phyloP scores from a whole-genome alignment of 2,329 filamentous ascomycete genomes.

The Pezicula radicicola region DNA sequence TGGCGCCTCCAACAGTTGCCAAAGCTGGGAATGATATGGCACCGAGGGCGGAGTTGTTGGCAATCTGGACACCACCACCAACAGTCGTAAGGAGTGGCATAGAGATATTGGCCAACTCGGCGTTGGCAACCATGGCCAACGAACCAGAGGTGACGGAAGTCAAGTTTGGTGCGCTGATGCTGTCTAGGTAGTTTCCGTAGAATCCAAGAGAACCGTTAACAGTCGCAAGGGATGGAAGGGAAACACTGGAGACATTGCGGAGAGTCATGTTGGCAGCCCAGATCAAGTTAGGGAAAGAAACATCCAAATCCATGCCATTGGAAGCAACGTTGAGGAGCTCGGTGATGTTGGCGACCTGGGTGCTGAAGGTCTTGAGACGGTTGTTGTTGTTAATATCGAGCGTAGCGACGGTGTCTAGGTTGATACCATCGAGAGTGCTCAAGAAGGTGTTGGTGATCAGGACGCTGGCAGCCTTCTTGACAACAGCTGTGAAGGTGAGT shows the following conservation, averaged over 20 bases:
- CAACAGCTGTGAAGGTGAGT: slow-evolving; percentile 54
- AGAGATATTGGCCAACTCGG: slow-evolving; percentile 67
- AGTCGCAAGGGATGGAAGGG: slow-evolving; percentile 66
- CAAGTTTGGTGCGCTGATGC: slow-evolving; percentile 65
- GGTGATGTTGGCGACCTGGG: slow-evolving; percentile 75
- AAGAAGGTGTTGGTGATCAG: slow-evolving; percentile 85
- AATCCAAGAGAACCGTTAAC: slow-evolving; percentile 82
- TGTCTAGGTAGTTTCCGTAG: slow-evolving; percentile 69
- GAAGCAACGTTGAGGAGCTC: slow-evolving; percentile 69
- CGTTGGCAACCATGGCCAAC: slow-evolving; percentile 63
- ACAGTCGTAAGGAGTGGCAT: slow-evolving; percentile 67
- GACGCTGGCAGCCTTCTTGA: slow-evolving; percentile 67
- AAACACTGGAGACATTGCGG: slow-evolving; percentile 73
- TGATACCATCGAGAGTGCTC: slow-evolving; percentile 74
- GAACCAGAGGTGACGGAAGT: slow-evolving; percentile 56
- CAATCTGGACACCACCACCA: slow-evolving; percentile 77
- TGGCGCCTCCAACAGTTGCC: slow-evolving; percentile 69
- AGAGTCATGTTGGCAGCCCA: slow-evolving; percentile 79
- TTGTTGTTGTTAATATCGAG: slow-evolving; percentile 91
- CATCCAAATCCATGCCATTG: slow-evolving; percentile 70
- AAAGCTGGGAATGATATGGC: slow-evolving; percentile 69
- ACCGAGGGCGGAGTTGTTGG: slow-evolving; percentile 80
- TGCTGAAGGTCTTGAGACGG: slow-evolving; percentile 71
- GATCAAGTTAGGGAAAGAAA: slow-evolving; percentile 75
- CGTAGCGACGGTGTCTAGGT: slow-evolving; percentile 66